Percentiles rank a stretch among this genome's conserved stretches.
These are phyloP conservation scores for Pistacia vera DNA, from an alignment of 345 rosid species.

Conservation along the genomic window DNA sequence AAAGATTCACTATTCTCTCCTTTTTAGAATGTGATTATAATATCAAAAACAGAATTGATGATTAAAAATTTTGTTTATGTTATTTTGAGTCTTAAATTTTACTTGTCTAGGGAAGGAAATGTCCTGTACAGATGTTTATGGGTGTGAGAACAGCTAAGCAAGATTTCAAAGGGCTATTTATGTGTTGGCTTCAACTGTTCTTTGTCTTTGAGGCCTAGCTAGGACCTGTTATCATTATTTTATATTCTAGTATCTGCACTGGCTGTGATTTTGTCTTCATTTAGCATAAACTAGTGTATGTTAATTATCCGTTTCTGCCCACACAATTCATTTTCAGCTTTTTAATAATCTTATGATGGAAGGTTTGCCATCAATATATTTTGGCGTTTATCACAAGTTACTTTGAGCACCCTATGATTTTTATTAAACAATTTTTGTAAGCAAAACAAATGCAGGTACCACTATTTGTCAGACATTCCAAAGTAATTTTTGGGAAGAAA, in stretches of 20 bases:
- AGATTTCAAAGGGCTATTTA: too few species aligned
- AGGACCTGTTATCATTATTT: background rate
- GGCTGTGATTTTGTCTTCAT: background rate
- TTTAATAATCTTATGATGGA: background rate
- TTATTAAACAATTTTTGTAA: background rate
- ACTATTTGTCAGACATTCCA: background rate
- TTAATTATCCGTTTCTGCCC: background rate
- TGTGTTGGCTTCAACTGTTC: too few species aligned
- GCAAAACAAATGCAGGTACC: background rate
- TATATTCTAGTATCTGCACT: background rate
- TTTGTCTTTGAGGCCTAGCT: background rate
- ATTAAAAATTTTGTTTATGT: slow-evolving; percentile 3
- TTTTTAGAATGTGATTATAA: background rate
- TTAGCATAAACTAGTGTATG: background rate
- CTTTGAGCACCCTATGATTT: background rate
- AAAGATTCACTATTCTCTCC: background rate
- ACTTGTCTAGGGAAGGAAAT: too few species aligned
- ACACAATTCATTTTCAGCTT: background rate
- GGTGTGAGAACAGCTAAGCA: background rate
- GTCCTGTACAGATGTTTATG: background rate
- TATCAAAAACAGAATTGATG: background rate
- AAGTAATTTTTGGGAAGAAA: background rate
- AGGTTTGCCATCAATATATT: background rate
- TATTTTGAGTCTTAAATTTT: background rate
- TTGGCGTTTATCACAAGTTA: background rate